phyloP scores from a whole-genome alignment of 176 grass and related monocot genomes.

The Musa schizocarpa region DNA sequence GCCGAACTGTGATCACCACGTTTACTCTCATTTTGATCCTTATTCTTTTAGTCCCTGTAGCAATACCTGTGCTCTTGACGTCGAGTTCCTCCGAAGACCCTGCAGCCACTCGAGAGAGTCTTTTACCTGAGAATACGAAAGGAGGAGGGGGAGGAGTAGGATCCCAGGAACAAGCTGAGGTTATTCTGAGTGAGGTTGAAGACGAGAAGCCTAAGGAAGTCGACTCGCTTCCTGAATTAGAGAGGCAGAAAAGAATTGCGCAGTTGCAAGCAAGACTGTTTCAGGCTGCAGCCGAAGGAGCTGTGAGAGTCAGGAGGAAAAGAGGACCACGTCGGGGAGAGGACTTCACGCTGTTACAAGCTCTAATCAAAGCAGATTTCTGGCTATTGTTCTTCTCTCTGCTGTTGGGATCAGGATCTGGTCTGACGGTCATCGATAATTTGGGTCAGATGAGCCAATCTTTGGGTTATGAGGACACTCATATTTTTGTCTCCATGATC shows the following conservation, averaged over 20 bases:
- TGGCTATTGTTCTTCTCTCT: constrained; percentile 8
- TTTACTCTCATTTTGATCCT: background rate
- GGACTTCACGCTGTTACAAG: constrained; percentile 4
- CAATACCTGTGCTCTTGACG: background rate
- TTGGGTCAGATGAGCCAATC: constrained; percentile 14
- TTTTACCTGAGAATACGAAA: constrained; percentile 1
- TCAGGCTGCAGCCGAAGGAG: constrained; percentile 5
- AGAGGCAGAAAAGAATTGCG: constrained; percentile 12
- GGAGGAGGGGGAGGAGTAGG: background rate
- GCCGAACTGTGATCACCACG: background rate
- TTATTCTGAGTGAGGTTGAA: constrained; percentile 8
- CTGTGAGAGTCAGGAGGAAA: constrained; percentile 1
- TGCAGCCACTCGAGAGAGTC: background rate
- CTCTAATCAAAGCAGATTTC: background rate
- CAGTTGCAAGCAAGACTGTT: constrained; percentile 6
- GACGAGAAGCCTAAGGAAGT: constrained; percentile 12
- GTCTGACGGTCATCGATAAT: background rate
- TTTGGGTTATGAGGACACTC: background rate
- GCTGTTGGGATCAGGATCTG: background rate
- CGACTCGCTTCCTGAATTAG: background rate
- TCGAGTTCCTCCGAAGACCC: background rate
- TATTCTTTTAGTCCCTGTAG: background rate
- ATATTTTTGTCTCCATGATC: constrained; percentile 13
- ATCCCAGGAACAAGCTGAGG: background rate
- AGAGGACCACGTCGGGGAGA: constrained; percentile 12